Evolutionary conservation across 805 yeast species (phyloP), one percentile per base, ranked within the genome.

Genomic region (Myxozyma neotropica): DNA sequence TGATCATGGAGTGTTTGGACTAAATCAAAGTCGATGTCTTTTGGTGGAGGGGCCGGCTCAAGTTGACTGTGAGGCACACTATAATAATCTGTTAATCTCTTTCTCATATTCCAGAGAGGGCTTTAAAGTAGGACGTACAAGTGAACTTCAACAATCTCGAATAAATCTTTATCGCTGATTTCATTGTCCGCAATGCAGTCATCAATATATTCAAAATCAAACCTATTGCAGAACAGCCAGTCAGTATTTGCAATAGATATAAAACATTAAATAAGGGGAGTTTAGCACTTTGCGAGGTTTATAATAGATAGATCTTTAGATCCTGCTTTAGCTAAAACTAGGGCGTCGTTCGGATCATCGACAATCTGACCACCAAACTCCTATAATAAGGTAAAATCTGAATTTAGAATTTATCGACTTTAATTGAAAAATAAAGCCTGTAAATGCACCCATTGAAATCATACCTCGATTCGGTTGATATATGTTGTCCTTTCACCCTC

Each of bases 21-120:
- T 15, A 15, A 15, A n/a, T 38, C 21, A 13, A 17, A n/a, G 8
- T n/a, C 21, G n/a, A 19, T 15, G 12, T 33, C 26, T 31, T 31
- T 40, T 21, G 40, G 51, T 29, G 51, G 51, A 5, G 51, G 51
- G 4, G 51, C 51, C 10, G 39, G 17, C 27, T 47, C 51, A 17
- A 31, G 40, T 33, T 47, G 51, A 47, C 51, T 33, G 27, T 8
- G 7, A 12, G 26, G 40, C 2, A 33, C 6, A 7, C 51, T 47
- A 23, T 21, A 8, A 31, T 12, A 35, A 4, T 17, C 1, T 13
- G 12, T 24, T 8, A 24, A 17, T 29, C 17, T 17, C 4, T 19
- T 8, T 38, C 43, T 2, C n/a, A 17, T 38, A 10, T 7, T 10
- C 19, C 27, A 4, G 10, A 19, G 8, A 47, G n/a, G n/a, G n/a